Evolutionary conservation across 148 eudicot species (phyloP).

Genomic region (Limonium bicolor): DNA sequence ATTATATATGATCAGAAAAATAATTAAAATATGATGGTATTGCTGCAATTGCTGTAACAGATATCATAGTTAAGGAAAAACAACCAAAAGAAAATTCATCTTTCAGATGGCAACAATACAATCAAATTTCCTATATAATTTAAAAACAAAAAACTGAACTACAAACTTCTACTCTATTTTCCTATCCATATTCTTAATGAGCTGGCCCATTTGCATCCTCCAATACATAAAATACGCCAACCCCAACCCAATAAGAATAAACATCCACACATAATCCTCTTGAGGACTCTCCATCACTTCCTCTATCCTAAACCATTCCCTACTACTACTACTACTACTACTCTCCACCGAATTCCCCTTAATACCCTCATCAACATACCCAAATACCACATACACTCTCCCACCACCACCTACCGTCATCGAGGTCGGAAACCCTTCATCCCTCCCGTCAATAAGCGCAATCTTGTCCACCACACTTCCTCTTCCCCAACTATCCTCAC

Average conservation of each 20-base stretch:
- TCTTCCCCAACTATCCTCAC: conserved; percentile 48
- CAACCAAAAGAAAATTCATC: too few species aligned
- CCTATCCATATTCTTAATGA: conserved; percentile 44
- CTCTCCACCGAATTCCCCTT: conserved; percentile 30
- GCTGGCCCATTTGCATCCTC: conserved; percentile 74
- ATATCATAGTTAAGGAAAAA: too few species aligned
- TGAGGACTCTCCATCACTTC: conserved; percentile 26
- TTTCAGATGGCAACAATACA: not conserved
- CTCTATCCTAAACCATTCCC: conserved; percentile 44
- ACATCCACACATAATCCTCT: conserved; percentile 49
- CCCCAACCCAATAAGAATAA: conserved; percentile 60
- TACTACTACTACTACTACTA: too few species aligned
- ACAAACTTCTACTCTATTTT: conserved; percentile 19
- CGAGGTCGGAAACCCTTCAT: conserved; percentile 41
- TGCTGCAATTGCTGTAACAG: too few species aligned
- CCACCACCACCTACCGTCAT: conserved; percentile 44
- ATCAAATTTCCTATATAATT: not conserved
- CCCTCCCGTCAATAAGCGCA: conserved; percentile 50
- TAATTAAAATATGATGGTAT: too few species aligned
- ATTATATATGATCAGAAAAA: too few species aligned
- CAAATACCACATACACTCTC: conserved; percentile 78
- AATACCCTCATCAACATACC: conserved; percentile 57
- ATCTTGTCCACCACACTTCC: conserved; percentile 69
- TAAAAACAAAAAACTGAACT: not conserved
- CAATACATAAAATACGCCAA: conserved; percentile 58